Conservation (phyloP, 257 asterid genomes). For the Fraxinus pennsylvanica region DNA sequence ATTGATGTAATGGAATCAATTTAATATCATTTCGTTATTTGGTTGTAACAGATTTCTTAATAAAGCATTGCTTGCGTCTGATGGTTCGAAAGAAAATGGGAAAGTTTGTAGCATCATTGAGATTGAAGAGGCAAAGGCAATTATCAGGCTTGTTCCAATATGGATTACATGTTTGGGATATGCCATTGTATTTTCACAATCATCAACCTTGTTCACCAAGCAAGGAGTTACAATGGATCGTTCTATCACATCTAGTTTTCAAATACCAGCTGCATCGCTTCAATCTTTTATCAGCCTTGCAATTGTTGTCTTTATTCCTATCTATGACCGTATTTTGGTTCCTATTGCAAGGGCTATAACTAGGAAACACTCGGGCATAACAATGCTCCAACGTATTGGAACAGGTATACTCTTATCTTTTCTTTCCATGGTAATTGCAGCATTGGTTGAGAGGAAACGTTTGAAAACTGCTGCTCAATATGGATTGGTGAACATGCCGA, state of each 20-base stretch:
- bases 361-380: conserved; percentile 38
- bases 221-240: conserved; percentile 49
- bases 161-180: conserved; percentile 36
- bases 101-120: conserved; percentile 16
- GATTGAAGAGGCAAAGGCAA: conserved; percentile 36
- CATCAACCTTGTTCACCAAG: conserved; percentile 41
- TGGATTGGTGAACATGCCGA: conserved; percentile 36
- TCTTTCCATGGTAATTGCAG: conserved; percentile 37
- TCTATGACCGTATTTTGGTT: conserved; percentile 46
- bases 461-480: conserved; percentile 28
- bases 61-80: conserved; percentile 26
- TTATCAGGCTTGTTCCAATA: conserved; percentile 41
- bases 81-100: conserved; percentile 15
- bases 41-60: conserved; percentile 31
- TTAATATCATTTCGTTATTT: neutral
- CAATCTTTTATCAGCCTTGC: conserved; percentile 26
- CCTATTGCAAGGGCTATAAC: conserved; percentile 41
- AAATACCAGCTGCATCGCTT: conserved; percentile 40
- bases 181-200: conserved; percentile 37
- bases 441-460: conserved; percentile 41
- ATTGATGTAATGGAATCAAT: neutral
- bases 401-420: conserved; percentile 29
- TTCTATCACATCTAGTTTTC: conserved; percentile 22
- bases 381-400: conserved; percentile 43
- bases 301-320: conserved; percentile 24